Evolutionary conservation across 345 rosid genomes (phyloP).

Genomic region (Odontarrhena argentea): DNA sequence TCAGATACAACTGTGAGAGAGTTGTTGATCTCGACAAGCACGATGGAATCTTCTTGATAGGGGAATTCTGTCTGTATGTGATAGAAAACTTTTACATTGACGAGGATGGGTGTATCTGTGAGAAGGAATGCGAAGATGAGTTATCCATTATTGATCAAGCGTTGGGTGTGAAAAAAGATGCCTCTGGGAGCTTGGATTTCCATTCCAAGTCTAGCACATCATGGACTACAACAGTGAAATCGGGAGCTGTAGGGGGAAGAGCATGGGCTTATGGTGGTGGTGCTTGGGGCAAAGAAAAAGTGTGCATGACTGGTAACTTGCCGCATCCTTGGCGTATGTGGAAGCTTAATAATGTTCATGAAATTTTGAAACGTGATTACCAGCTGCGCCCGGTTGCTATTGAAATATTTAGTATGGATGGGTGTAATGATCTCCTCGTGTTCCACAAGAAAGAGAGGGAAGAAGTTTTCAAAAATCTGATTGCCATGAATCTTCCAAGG

Average conservation of each 20-base stretch:
- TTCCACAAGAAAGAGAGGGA: conserved; percentile 99
- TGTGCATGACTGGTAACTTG: conserved; percentile 68
- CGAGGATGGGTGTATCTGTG: conserved; percentile 81
- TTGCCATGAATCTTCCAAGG: conserved; percentile 94
- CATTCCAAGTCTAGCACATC: conserved; percentile 90
- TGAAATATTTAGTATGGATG: conserved; percentile 99
- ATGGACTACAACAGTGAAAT: conserved; percentile 61
- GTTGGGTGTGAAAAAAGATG: conserved; percentile 96
- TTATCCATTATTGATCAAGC: conserved; percentile 99
- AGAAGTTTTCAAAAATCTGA: conserved; percentile 93
- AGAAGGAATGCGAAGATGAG: conserved; percentile 94
- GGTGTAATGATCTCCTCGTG: conserved; percentile 93
- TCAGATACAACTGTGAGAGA: conserved; percentile 94
- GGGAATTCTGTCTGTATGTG: conserved; percentile 84
- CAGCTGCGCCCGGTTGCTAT: conserved; percentile 99
- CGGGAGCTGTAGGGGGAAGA: conserved; percentile 75
- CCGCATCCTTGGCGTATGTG: conserved; percentile 99
- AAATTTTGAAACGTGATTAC: conserved; percentile 96
- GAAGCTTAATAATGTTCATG: conserved; percentile 95
- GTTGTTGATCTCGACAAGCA: conserved; percentile 98
- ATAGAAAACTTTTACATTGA: conserved; percentile 94
- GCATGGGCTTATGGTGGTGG: conserved; percentile 99
- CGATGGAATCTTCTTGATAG: conserved; percentile 95
- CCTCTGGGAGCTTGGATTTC: conserved; percentile 66
- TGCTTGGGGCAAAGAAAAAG: conserved; percentile 99